Percentiles rank a stretch among this genome's conserved stretches.
These are phyloP conservation scores for Grammothele lineata DNA, from an alignment of 768 basidiomycete genomes.

Conservation along the genomic window DNA sequence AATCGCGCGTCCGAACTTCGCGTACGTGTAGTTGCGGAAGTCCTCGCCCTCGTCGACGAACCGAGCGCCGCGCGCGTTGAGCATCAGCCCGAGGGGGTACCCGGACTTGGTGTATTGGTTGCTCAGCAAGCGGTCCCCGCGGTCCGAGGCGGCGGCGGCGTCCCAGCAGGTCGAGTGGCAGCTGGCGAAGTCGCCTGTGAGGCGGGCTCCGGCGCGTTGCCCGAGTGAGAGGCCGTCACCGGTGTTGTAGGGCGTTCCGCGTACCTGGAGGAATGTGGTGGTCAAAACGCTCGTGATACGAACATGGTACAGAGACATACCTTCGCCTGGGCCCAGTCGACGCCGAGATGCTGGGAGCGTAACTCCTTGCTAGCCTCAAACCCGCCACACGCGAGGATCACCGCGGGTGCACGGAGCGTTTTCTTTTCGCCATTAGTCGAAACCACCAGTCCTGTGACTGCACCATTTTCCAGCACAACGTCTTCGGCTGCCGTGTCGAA, in stretches of 20 bases:
- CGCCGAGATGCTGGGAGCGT: slow-evolving; percentile 52
- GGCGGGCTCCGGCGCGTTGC: slow-evolving; percentile 43
- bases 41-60: slow-evolving; percentile 74
- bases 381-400: slow-evolving; percentile 64
- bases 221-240: slow-evolving; percentile 62
- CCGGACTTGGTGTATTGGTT: slow-evolving; percentile 75
- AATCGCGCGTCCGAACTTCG: slow-evolving; percentile 60
- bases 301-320: slow-evolving; percentile 29
- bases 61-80: slow-evolving; percentile 51
- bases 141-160: slow-evolving; percentile 47
- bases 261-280: slow-evolving; percentile 37
- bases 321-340: slow-evolving; percentile 53
- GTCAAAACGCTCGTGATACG: no score
- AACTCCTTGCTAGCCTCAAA: slow-evolving; percentile 55
- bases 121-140: slow-evolving; percentile 53
- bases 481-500: slow-evolving; percentile 46
- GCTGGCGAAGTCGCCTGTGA: slow-evolving; percentile 64
- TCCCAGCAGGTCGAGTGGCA: slow-evolving; percentile 76
- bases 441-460: slow-evolving; percentile 44
- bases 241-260: slow-evolving; percentile 69
- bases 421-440: slow-evolving; percentile 33
- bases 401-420: slow-evolving; percentile 37
- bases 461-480: slow-evolving; percentile 34
- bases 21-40: slow-evolving; percentile 71
- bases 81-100: slow-evolving; percentile 68